Conservation (phyloP, 441 rosid genomes). For the Syzygium syzygioides region DNA sequence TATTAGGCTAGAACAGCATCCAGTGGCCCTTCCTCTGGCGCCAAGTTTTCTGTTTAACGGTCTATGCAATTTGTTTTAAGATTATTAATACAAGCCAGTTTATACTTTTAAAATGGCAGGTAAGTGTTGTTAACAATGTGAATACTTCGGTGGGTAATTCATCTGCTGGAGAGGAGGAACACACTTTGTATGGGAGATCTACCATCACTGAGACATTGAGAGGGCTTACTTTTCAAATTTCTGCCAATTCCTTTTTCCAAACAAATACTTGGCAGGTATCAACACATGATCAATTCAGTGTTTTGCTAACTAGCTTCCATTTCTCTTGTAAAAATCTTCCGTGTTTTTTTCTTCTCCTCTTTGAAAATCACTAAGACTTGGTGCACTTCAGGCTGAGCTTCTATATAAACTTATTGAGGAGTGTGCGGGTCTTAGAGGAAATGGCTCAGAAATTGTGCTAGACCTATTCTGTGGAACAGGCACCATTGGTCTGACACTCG, state of each 20-base stretch:
- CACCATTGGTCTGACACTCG: conserved; percentile 87
- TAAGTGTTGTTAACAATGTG: conserved; percentile 79
- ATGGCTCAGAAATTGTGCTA: conserved; percentile 85
- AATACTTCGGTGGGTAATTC: conserved; percentile 92
- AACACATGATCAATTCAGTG: not conserved
- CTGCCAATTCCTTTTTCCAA: conserved; percentile 96
- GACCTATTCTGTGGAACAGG: conserved; percentile 98
- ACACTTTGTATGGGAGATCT: conserved; percentile 68
- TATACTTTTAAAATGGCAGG: conserved; percentile 25
- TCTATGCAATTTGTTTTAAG: not conserved
- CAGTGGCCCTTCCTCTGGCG: not conserved
- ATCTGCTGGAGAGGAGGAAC: conserved; percentile 80
- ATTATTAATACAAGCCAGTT: not conserved
- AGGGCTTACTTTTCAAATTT: conserved; percentile 84
- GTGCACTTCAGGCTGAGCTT: conserved; percentile 68
- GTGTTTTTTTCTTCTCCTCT: not conserved
- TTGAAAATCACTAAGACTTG: conserved; percentile 5
- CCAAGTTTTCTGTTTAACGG: not conserved
- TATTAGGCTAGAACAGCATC: not conserved
- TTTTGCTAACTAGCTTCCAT: not conserved
- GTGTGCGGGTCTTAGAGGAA: conserved; percentile 71
- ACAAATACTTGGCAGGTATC: conserved; percentile 85
- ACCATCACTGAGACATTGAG: conserved; percentile 68
- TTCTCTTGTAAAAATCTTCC: not conserved
- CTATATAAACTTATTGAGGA: conserved; percentile 81